phyloP scores from a whole-genome alignment of 1,139 yeast species.

The Nakaseomyces kungkrabaensis region DNA sequence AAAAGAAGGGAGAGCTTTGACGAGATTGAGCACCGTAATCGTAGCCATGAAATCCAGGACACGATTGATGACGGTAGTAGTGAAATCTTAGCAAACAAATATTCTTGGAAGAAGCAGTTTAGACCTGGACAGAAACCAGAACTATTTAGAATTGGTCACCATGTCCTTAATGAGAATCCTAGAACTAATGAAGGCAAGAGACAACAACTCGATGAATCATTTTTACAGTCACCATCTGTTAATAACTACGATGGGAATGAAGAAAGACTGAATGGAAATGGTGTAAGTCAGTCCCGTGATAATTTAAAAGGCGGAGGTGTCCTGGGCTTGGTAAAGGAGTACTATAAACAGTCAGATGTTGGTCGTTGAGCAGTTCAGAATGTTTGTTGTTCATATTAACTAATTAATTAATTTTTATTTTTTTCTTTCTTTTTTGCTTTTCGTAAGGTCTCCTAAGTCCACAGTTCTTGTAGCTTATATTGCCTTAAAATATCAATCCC shows the following conservation, averaged over 20 bases:
- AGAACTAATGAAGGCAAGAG: neutral
- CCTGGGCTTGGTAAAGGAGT: constrained; percentile 72
- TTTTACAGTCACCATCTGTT: neutral
- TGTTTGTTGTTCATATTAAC: too few relatives aligned
- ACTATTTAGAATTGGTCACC: constrained; percentile 14
- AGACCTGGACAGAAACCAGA: constrained; percentile 26
- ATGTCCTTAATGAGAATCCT: constrained; percentile 5
- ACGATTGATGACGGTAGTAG: constrained; percentile 3
- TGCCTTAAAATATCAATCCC: too few relatives aligned
- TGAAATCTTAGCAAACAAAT: constrained; percentile 12
- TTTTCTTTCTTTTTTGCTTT: too few relatives aligned
- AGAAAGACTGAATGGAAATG: constrained; percentile 6
- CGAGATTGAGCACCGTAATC: constrained; percentile 5
- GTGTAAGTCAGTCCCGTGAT: constrained; percentile 23
- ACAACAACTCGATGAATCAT: neutral
- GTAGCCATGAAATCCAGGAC: neutral
- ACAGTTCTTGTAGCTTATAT: too few relatives aligned
- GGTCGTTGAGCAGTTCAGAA: constrained; percentile 13
- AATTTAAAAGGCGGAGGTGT: constrained; percentile 38
- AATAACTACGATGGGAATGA: neutral
- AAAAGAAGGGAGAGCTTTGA: constrained; percentile 7
- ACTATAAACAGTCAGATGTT: constrained; percentile 51
- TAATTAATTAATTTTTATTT: too few relatives aligned
- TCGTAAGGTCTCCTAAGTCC: too few relatives aligned
- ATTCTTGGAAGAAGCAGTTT: constrained; percentile 30